These are phyloP conservation scores for Austroboletus eburneus DNA, from an alignment of 768 basidiomycete genomes.

Conservation along the genomic window DNA sequence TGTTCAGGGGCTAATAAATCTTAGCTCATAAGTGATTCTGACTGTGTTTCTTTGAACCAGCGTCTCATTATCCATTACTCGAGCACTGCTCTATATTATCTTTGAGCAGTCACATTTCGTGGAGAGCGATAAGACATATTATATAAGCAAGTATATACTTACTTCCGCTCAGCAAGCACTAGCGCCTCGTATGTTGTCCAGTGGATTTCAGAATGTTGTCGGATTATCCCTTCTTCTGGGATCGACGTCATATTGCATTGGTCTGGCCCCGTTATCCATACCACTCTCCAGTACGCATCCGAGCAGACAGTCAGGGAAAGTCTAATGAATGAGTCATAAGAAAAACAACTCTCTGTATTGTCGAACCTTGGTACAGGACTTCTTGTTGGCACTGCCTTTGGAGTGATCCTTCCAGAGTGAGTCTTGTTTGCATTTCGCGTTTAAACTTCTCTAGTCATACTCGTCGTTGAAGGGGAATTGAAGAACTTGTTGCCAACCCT, in stretches of 20 bases:
- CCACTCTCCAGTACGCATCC: constrained; percentile 54
- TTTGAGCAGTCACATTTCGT: no score
- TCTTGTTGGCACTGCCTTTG: constrained; percentile 83
- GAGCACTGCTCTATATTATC: no score
- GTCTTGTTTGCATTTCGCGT: constrained; percentile 28
- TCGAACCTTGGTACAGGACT: constrained; percentile 75
- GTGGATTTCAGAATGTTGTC: constrained; percentile 19
- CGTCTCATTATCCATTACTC: no score
- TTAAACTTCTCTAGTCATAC: background rate
- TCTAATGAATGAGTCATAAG: constrained; percentile 34
- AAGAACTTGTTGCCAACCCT: constrained; percentile 44
- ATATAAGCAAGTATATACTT: no score
- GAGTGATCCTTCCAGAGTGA: constrained; percentile 92
- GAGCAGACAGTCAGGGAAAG: constrained; percentile 1
- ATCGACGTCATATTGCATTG: constrained; percentile 59
- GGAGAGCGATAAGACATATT: no score
- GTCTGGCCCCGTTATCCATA: constrained; percentile 73
- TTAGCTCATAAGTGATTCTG: no score
- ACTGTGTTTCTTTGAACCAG: no score
- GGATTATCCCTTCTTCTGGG: constrained; percentile 60
- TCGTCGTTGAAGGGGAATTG: constrained; percentile 58
- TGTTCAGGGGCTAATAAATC: no score
- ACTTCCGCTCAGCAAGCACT: no score
- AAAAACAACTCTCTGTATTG: constrained; percentile 43
- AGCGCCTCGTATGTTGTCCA: constrained; percentile 17